Evolutionary conservation across 768 basidiomycete genomes (phyloP).

Genomic region (Collybia sp.): DNA sequence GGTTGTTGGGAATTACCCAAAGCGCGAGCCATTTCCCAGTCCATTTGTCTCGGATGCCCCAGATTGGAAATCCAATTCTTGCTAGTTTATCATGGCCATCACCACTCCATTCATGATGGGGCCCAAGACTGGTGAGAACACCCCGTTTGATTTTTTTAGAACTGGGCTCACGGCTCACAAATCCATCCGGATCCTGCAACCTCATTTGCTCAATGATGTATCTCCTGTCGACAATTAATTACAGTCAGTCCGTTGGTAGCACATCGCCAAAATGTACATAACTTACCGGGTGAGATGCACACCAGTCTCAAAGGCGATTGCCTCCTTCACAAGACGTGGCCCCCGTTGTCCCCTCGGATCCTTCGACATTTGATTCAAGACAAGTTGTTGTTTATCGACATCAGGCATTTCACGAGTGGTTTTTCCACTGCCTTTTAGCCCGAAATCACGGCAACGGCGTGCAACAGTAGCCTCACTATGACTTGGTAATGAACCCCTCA

Average conservation of each 20-base stretch:
- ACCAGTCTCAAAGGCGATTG: constrained; percentile 23
- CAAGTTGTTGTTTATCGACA: constrained; percentile 22
- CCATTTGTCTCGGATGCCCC: constrained; percentile 20
- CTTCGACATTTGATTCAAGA: constrained; percentile 28
- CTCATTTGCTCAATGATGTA: constrained; percentile 14
- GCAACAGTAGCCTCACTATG: constrained; percentile 22
- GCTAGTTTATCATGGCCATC: constrained; percentile 31
- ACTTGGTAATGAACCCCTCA: background rate
- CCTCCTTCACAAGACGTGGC: constrained; percentile 19
- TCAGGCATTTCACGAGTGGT: constrained; percentile 23
- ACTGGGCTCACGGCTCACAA: constrained; percentile 16
- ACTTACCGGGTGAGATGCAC: constrained; percentile 22
- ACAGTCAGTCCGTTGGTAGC: too few species aligned
- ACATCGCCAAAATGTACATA: background rate
- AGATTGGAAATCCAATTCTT: constrained; percentile 24
- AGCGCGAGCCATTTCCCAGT: constrained; percentile 20
- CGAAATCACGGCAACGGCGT: constrained; percentile 19
- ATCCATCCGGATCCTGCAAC: constrained; percentile 15
- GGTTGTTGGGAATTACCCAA: constrained; percentile 28
- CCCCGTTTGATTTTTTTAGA: constrained; percentile 17
- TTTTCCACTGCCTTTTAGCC: constrained; percentile 20
- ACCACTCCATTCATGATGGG: constrained; percentile 24
- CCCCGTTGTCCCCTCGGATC: constrained; percentile 24
- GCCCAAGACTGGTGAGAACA: constrained; percentile 14
- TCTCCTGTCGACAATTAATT: constrained; percentile 3